Conservation (phyloP, 2,329 filamentous ascomycete species). For the Colletotrichum viniferum region DNA sequence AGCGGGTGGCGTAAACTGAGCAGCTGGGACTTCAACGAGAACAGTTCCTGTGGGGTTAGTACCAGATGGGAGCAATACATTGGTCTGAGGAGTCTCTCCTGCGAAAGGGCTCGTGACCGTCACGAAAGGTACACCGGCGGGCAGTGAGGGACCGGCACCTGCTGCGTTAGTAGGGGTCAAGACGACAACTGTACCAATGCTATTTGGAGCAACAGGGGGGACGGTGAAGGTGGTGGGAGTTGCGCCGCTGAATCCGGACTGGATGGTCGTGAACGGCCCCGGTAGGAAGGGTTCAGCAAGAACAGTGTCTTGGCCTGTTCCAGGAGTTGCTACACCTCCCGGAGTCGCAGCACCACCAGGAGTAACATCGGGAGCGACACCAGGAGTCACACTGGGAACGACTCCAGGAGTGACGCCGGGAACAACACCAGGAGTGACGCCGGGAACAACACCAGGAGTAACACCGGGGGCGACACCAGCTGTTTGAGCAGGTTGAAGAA, state of each 20-base stretch:
- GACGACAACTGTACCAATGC: slow-evolving; percentile 3
- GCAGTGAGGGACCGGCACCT: neutral
- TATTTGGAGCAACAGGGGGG: neutral
- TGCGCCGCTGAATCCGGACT: slow-evolving; percentile 3
- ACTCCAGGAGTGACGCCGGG: neutral
- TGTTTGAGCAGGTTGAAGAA: neutral
- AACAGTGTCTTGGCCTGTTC: neutral
- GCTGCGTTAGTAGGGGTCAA: slow-evolving; percentile 13
- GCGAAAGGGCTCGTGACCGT: neutral
- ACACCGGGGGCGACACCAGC: neutral
- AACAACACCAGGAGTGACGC: neutral
- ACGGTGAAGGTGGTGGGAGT: slow-evolving; percentile 10
- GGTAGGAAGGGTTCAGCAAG: neutral
- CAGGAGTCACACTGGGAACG: neutral
- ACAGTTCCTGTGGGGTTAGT: slow-evolving; percentile 8
- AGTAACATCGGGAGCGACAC: neutral
- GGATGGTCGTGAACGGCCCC: slow-evolving; percentile 1
- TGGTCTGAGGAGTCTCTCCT: neutral
- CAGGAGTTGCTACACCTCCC: neutral
- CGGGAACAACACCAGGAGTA: neutral
- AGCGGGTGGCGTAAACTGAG: neutral
- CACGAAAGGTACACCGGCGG: neutral
- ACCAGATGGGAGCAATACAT: neutral
- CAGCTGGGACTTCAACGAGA: neutral
- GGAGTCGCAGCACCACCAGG: neutral